Conservation (phyloP, 768 basidiomycete species). For the Tulasnella sp. region DNA sequence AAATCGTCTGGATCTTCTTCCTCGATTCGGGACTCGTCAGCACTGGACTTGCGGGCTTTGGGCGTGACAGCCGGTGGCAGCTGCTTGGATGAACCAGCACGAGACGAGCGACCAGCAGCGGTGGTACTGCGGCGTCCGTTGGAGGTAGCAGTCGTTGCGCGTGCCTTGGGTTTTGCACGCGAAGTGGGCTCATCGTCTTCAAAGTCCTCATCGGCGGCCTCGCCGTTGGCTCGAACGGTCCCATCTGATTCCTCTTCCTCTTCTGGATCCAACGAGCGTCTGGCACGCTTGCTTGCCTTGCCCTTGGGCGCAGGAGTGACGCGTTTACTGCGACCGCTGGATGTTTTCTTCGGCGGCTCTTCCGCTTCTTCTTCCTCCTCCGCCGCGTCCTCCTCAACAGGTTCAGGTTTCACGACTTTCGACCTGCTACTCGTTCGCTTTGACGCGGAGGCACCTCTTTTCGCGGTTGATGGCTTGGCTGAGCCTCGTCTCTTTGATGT, state of each 20-base stretch:
- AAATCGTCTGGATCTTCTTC: conserved; percentile 32
- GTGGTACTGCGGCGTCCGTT: not conserved
- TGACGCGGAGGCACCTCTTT: not conserved
- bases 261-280: not conserved
- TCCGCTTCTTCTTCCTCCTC: conserved; percentile 10
- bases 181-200: not conserved
- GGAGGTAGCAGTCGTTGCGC: not conserved
- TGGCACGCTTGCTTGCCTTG: not conserved
- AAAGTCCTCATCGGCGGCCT: not conserved
- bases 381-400: not conserved
- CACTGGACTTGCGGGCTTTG: conserved; percentile 9
- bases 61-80: not conserved
- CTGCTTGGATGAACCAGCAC: conserved; percentile 49
- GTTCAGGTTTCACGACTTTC: conserved; percentile 1
- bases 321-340: not conserved
- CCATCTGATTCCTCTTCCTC: not conserved
- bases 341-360: not conserved
- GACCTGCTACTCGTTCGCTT: conserved; percentile 2
- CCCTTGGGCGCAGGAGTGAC: not conserved
- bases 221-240: conserved; percentile 9
- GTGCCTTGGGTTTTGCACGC: not conserved
- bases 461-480: not conserved
- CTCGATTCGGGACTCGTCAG: conserved; percentile 1
- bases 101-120: conserved; percentile 31
- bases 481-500: not conserved